Base-by-base conservation (phyloP, 495 filamentous ascomycete genomes). In the Xylaria palmicola region DNA sequence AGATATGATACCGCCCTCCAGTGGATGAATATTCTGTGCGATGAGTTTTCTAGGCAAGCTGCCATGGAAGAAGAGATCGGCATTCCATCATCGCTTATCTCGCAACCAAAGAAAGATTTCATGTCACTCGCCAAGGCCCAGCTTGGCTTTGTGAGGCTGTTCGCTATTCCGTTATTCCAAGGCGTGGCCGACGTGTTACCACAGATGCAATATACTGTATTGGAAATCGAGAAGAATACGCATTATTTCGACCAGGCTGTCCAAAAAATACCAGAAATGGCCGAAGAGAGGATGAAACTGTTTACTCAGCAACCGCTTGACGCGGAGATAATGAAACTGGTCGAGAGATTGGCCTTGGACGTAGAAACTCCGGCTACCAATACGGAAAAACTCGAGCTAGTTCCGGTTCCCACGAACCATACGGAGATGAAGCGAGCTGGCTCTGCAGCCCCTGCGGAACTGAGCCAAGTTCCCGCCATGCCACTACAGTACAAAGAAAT, bases 121-220 rank as follows among this genome's bases (percentile, higher is more conserved):
- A 65, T 92, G 8, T 92, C 93, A 41, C 82, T 97, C n/a, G 88
- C 86, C 52, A 87, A 88, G 32, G 88, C 91, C 12, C 95, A 98
- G 74, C 89, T 96, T 65, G 86, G 89, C 29, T 98, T 98, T 77
- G 97, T 98, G 90, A 94, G 89, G 56, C 83, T 97, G 60, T 98
- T 98, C 70, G 94, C 93, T 20, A 82, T 89, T 36, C 94, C 94
- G 0, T 82, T 98, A 0, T 98, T 98, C 69, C 86, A 92, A 62
- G 88, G 86, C 22, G 86, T 97, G 17, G 85, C 89, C 26, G 87
- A 95, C 55, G 84, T 98, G 40, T 75, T 98, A 51, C 92, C 94
- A 6, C 83, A 81, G 22, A 87, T 98, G 85, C 76, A 80, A 36
- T 96, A 93, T 70, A 90, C 86, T 34, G 88, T 93, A 7, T 83